Base-by-base conservation (phyloP, 768 basidiomycete species). In the Suillus spraguei region DNA sequence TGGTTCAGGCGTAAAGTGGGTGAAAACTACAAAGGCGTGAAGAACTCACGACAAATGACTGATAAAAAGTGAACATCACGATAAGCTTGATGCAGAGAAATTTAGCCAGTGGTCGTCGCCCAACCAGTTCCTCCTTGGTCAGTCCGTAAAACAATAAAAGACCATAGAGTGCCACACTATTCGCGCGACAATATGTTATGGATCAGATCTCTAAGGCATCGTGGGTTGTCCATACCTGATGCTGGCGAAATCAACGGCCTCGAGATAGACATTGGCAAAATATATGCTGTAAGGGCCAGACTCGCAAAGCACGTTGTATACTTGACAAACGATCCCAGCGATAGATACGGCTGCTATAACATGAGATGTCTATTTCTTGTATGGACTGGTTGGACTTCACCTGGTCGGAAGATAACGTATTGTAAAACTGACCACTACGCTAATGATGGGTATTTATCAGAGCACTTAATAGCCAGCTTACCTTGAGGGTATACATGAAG, bases 401-500 rank as follows among this genome's bases (percentile, higher is more conserved):
- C 71, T 63, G 87, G 87, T 60, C 91, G 82, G 47, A 95, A 77
- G 63, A 94, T 84, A 32, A 92, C 87, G 72, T 95, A 97, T 83
- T 97, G 95, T 64, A 97, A 77, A 8, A 97, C 94, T 46, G 85
- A 81, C 92, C 94, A 96, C 86, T 94, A 58, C 22, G 60, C 49
- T 20, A 64, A 28, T 28, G 22, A 41, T 63, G 36, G 59, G n/a
- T 46, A 63, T 20, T 22, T 11, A 32, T 22, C n/a, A 33, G 41
- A 14, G 60, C 8, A 14, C 8, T 20, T 10, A 28, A 38, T n/a
- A 60, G 6, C 3, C 22, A 14, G 33, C 76, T 7, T 67, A 89
- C 93, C 80, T 93, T 94, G 72, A 94, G 76, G 11, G 92, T 88
- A 70, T 94, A 89, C 87, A 96, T 92, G 73, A 97, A 97, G 77